Evolutionary conservation across 2,329 filamentous ascomycete genomes (phyloP), one percentile per base, ranked within the genome.

Genomic region (Aspergillus carbonarius): DNA sequence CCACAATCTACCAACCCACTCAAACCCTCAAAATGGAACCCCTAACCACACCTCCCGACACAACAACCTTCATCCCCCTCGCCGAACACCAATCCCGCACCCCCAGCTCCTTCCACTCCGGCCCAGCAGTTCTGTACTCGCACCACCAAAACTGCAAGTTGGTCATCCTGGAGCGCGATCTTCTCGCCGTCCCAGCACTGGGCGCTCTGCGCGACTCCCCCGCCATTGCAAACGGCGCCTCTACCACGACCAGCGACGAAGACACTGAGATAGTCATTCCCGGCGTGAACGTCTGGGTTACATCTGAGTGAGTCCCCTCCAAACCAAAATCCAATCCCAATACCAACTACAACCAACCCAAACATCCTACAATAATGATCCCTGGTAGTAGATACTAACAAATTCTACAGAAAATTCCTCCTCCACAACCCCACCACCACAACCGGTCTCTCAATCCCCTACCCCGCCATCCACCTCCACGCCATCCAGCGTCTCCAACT

Each of bases 381-480:
- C 9, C 6, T 23, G 2, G 10, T 60, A 55, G n/a, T n/a, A n/a
- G n/a, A 66, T 35, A 32, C 18, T 34, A 37, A 5, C 48, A 60
- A 54, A 30, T 50, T 44, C 40, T 3, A 8, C n/a, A 81, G 78
- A 46, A 79, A 78, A 67, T 72, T 81, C 57, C 64, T 78, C 37
- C 68, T 81, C 55, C 80, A 73, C 67, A 75, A 74, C 27, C 60
- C 71, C 10, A 12, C 71, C 8, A 60, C 69, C 20, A 63, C 69
- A 5, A 61, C 68, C 2, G 79, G 79, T 48, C 61, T 81, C 59
- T 72, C 78, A 32, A 79, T 81, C 52, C 75, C 78, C 39, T 81
- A 81, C 67, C 79, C 77, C 6, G 73, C 74, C 39, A 81, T 81
- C 64, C 80, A 78, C 18, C 70, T 81, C 3, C 79, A 81, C 59